Evolutionary conservation across 2,329 filamentous ascomycete species (phyloP).

Genomic region (Hirsutella rhossiliensis): DNA sequence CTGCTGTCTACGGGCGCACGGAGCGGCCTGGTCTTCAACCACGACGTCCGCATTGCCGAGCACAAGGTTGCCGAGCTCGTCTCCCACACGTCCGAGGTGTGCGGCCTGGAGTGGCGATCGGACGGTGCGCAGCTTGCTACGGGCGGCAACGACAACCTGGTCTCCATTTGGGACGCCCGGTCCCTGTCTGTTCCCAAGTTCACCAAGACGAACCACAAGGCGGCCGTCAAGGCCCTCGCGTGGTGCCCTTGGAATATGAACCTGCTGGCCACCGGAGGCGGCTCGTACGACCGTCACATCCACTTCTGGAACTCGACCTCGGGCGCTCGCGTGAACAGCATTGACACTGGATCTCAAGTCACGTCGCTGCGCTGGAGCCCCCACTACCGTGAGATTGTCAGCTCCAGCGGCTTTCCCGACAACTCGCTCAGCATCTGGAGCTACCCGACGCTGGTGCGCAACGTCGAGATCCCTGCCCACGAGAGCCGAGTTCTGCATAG

Average conservation of each 20-base stretch:
- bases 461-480: slow-evolving; percentile 94
- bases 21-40: slow-evolving; percentile 93
- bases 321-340: slow-evolving; percentile 95
- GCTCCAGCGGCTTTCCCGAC: slow-evolving; percentile 96
- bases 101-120: slow-evolving; percentile 92
- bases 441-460: slow-evolving; percentile 93
- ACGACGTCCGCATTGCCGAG: slow-evolving; percentile 92
- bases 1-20: slow-evolving; percentile 88
- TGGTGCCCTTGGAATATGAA: slow-evolving; percentile 99
- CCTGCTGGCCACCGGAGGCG: slow-evolving; percentile 89
- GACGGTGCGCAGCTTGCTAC: slow-evolving; percentile 95
- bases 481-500: slow-evolving; percentile 95
- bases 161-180: slow-evolving; percentile 97
- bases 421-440: slow-evolving; percentile 99
- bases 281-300: slow-evolving; percentile 93
- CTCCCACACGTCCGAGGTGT: slow-evolving; percentile 95
- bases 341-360: slow-evolving; percentile 95
- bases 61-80: slow-evolving; percentile 97
- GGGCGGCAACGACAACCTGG: slow-evolving; percentile 96
- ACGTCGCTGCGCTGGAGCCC: slow-evolving; percentile 95
- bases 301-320: slow-evolving; percentile 99
- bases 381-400: slow-evolving; percentile 95
- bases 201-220: slow-evolving; percentile 99
- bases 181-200: slow-evolving; percentile 92
- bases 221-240: slow-evolving; percentile 91